Evolutionary conservation across 345 rosid genomes (phyloP), one percentile per base, ranked within the genome.

Genomic region (Eucalyptus rudis): DNA sequence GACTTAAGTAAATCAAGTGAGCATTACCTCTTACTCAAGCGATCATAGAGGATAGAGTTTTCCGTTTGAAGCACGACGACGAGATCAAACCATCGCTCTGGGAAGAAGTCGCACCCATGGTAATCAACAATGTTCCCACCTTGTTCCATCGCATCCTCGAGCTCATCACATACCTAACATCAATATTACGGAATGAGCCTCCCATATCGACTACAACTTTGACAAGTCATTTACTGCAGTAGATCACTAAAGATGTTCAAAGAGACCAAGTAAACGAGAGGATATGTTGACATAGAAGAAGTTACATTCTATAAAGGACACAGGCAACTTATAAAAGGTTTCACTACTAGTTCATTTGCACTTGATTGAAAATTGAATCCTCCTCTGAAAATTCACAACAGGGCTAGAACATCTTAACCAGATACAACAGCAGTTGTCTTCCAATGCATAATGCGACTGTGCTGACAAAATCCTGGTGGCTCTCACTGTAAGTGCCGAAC

Each of bases 91-190:
- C 98, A 98, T 87, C 97, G 87, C 89, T 96, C 91, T 0, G 99
- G 99, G 86, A 98, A 98, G 93, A 97, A 98, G 89, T 98, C 97
- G 19, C 98, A 96, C 52, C 99, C 97, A 71, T 97, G 99, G 90
- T 98, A 97, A 87, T 97, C 99, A 88, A 96, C 97, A 17, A 97
- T 94, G 91, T 89, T 95, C 14, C 99, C 99, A 15, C 99, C 98
- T 94, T 90, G 93, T 64, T 91, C 95, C 98, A 98, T 98, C 27
- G 90, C 44, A 89, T 95, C 98, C 91, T 97, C 99, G 36, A 97
- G 94, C 91, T 96, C 99, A 93, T 97, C 99, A 89, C 96, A 94
- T 40, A 97, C 98, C 99, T 98, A 62, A 4, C 43, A 56, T 62
- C 87, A 89, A 86, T 43, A 91, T 64, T 52, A 89, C 4, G 33